Evolutionary conservation across 176 grass and related monocot species (phyloP).

Genomic region (Triticum dicoccoides): DNA sequence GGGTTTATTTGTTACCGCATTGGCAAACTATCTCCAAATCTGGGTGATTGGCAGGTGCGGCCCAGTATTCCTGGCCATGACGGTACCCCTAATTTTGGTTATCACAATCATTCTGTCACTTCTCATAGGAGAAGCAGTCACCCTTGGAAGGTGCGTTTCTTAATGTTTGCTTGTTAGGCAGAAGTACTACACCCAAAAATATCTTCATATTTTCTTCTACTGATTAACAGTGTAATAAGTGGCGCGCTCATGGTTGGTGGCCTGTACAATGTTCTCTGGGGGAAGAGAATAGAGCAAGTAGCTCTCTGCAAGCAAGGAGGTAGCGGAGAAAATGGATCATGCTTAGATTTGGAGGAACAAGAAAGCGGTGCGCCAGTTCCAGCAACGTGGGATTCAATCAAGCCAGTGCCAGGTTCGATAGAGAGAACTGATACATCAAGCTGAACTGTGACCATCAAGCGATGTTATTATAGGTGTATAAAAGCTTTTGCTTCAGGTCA

Average conservation of each 20-base stretch:
- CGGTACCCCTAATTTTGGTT: constrained; percentile 37
- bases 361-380: not conserved
- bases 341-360: constrained; percentile 29
- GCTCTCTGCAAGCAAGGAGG: not conserved
- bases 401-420: not conserved
- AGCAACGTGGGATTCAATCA: not conserved
- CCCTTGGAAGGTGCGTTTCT: constrained; percentile 42
- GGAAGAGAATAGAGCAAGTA: constrained; percentile 42
- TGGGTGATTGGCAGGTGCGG: constrained; percentile 47
- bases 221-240: constrained; percentile 35
- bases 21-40: constrained; percentile 41
- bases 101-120: constrained; percentile 34
- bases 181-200: not conserved
- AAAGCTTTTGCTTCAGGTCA: not conserved
- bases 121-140: constrained; percentile 43
- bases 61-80: constrained; percentile 47
- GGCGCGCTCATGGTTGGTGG: constrained; percentile 45
- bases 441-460: not conserved
- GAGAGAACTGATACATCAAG: not conserved
- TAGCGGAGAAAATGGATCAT: not conserved
- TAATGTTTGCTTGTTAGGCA: not conserved
- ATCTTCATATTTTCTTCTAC: not conserved
- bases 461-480: not conserved
- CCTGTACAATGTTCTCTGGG: constrained; percentile 49
- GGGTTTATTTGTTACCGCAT: constrained; percentile 21